Conservation (phyloP, 2,329 filamentous ascomycete genomes). For the Colletotrichum sp. region DNA sequence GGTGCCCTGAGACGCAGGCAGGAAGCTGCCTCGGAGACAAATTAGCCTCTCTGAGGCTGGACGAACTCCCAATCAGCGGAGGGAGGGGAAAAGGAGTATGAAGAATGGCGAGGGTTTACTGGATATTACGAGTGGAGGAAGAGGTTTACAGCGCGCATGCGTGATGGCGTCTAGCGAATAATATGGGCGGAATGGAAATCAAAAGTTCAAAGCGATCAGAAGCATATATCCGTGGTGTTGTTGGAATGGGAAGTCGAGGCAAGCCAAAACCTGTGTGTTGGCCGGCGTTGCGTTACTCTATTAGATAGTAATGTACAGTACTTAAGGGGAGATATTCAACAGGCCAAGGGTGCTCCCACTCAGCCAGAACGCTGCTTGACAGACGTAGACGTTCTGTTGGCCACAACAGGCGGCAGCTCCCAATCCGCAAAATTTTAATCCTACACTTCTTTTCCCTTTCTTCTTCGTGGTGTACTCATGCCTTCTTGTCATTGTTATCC, state of each 20-base stretch:
- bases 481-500: conserved; percentile 21
- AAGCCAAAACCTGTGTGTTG: background rate
- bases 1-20: conserved; percentile 7
- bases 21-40: conserved; percentile 8
- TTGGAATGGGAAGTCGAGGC: background rate
- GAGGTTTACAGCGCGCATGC: background rate
- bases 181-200: background rate
- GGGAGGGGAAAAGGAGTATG: background rate
- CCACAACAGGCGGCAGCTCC: background rate
- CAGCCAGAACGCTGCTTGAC: background rate
- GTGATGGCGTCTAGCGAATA: conserved; percentile 10
- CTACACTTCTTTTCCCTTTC: no score
- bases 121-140: background rate
- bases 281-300: background rate
- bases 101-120: background rate
- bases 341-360: background rate
- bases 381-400: background rate
- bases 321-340: conserved; percentile 3
- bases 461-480: background rate
- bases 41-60: conserved; percentile 2
- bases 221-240: background rate
- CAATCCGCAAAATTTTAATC: background rate
- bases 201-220: background rate
- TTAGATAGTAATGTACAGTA: conserved; percentile 8
- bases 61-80: background rate